A percentile compares a stretch with the other conserved stretches of the same genome.
These are phyloP conservation scores for Yarrowia deformans DNA, from an alignment of 805 yeast genomes.

Conservation along the genomic window DNA sequence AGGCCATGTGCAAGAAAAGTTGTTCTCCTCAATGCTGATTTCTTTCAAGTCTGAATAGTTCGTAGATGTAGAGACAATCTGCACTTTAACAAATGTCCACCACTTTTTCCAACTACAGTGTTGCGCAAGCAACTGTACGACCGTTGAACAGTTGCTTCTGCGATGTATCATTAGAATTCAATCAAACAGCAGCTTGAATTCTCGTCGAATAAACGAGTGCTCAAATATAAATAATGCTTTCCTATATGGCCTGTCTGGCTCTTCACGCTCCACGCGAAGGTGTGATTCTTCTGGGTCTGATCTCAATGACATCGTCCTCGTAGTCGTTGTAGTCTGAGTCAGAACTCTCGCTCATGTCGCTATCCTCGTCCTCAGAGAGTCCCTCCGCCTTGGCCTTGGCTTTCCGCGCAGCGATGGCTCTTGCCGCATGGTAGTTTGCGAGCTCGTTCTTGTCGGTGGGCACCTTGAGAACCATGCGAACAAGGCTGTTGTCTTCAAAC, in stretches of 20 bases:
- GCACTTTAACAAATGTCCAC: too few species aligned
- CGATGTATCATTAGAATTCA: not conserved
- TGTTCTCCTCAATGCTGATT: too few species aligned
- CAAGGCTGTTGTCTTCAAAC: not conserved
- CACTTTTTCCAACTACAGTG: not conserved
- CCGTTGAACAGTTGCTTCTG: not conserved
- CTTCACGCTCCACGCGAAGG: not conserved
- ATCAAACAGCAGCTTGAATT: too few species aligned
- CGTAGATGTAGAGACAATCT: too few species aligned
- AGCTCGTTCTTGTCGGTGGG: constrained; percentile 18
- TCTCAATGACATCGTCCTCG: not conserved
- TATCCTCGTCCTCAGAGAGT: not conserved
- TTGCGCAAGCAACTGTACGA: not conserved
- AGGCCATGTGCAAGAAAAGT: too few species aligned
- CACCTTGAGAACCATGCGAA: constrained; percentile 1
- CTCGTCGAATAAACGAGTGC: not conserved
- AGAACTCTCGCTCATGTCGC: not conserved
- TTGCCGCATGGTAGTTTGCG: not conserved
- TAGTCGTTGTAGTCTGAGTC: not conserved
- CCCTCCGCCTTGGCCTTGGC: not conserved
- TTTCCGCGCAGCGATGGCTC: not conserved
- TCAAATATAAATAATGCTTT: too few species aligned
- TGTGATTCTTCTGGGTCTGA: not conserved
- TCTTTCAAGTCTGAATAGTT: too few species aligned
- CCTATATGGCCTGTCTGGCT: too few species aligned